Percentiles rank a stretch among this genome's conserved stretches.
Evolutionary conservation across 768 basidiomycete species (phyloP).

Genomic region (Phylloporus rhodoxanthus): DNA sequence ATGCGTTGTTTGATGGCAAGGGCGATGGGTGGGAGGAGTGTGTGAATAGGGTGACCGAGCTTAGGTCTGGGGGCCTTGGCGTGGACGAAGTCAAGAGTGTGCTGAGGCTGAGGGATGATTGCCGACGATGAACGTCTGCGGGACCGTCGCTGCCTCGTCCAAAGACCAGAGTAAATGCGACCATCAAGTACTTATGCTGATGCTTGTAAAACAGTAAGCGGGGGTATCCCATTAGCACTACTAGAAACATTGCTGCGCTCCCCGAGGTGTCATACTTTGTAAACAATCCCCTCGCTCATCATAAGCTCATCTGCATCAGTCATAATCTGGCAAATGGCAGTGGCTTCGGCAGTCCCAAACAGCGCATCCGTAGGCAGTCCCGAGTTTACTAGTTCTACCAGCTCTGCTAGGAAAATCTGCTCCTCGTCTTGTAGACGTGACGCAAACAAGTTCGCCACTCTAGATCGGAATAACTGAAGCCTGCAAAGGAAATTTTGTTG

Average conservation of each 20-base stretch:
- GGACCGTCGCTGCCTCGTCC: background rate
- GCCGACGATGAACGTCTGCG: constrained; percentile 13
- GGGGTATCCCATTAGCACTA: background rate
- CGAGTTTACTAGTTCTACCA: constrained; percentile 72
- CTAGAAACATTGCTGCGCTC: background rate
- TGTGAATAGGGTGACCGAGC: constrained; percentile 38
- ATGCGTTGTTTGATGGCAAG: constrained; percentile 13
- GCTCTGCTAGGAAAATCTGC: constrained; percentile 60
- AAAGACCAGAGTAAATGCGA: no score
- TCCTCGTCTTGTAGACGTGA: constrained; percentile 70
- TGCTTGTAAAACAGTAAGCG: no score
- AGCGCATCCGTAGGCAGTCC: constrained; percentile 61
- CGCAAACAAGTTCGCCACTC: constrained; percentile 67
- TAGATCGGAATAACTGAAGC: constrained; percentile 72
- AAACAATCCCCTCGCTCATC: constrained; percentile 81
- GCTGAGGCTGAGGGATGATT: constrained; percentile 43
- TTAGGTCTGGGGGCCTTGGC: constrained; percentile 58
- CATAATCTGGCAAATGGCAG: constrained; percentile 68
- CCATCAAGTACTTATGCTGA: no score
- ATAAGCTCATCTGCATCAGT: constrained; percentile 68
- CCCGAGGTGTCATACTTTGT: constrained; percentile 55
- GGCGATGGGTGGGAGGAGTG: constrained; percentile 47
- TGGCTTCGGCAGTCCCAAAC: constrained; percentile 81
- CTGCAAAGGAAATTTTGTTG: constrained; percentile 39
- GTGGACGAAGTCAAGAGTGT: constrained; percentile 57